Evolutionary conservation across 2,329 filamentous ascomycete species (phyloP).

Genomic region (Xylaria digitata): DNA sequence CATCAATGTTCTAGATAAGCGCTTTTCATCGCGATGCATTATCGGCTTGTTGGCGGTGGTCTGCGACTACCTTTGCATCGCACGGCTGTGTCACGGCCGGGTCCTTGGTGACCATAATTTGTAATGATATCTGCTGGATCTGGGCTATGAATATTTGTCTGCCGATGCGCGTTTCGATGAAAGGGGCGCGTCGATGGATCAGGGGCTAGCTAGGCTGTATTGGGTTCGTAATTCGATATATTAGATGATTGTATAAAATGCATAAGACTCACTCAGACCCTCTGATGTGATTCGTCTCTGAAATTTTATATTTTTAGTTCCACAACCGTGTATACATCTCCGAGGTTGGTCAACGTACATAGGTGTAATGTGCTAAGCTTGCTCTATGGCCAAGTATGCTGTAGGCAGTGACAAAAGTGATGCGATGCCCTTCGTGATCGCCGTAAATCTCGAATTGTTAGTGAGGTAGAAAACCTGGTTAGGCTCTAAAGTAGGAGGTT

Average conservation of each 20-base stretch:
- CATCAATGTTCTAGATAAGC: slow-evolving; percentile 33
- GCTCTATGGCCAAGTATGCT: neutral
- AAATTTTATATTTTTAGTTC: neutral
- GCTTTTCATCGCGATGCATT: slow-evolving; percentile 27
- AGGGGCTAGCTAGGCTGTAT: slow-evolving; percentile 11
- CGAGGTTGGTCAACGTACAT: neutral
- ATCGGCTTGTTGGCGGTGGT: slow-evolving; percentile 27
- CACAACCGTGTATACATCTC: neutral
- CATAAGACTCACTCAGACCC: neutral
- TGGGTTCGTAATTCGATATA: slow-evolving; percentile 29
- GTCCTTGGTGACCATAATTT: slow-evolving; percentile 41
- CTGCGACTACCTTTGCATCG: slow-evolving; percentile 30
- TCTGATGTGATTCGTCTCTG: neutral
- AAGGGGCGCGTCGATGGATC: slow-evolving; percentile 14
- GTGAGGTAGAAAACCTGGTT: too few relatives aligned
- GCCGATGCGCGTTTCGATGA: slow-evolving; percentile 8
- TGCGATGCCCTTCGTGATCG: neutral
- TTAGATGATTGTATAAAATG: slow-evolving; percentile 31
- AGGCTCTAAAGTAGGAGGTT: too few relatives aligned
- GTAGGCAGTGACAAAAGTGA: neutral
- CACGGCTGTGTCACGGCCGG: slow-evolving; percentile 33
- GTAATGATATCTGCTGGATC: slow-evolving; percentile 42
- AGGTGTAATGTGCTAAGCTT: neutral
- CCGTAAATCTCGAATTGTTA: neutral
- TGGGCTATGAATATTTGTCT: slow-evolving; percentile 22